Base-by-base conservation (phyloP, 208 protist species). In the Tritrichomonas musculus region DNA sequence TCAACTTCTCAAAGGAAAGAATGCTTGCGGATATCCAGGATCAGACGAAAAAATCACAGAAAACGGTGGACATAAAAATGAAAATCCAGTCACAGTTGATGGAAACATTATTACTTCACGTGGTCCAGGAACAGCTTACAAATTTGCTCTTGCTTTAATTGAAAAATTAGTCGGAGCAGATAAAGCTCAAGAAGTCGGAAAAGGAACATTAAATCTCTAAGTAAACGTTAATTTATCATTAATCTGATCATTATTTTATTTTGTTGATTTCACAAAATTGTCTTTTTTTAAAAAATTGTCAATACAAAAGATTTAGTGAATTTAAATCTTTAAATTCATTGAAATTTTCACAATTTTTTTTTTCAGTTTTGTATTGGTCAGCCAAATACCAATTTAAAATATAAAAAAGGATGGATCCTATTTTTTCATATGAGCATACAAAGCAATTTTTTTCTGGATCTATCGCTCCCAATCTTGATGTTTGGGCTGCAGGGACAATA, bases 81-180 rank as follows among this genome's bases (percentile, higher is more conserved):
- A 47, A 47, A 17, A 47, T n/a, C 73, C 41, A 53, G 73, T 82
- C 33, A n/a, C 11, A 25, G 2, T 13, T 47, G 73, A 82, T 82
- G 73, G 73, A 47, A 82, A 82, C 73, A 82, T 82, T 13, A 53
- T 82, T 5, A 82, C 73, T n/a, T 82, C 73, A 2, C 73, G 73
- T 27, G 73, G 73, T 0, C 41, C 73, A 53, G 33, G 73, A 47
- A 82, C 73, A 82, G 33, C 73, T 30, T 50, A 14, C 20, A 13
- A 39, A 14, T 82, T 82, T 41, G 73, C 39, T 53, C 27, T 82
- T 1, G 73, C 36, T 53, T 25, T 82, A 17, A 49, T 82, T n/a
- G 41, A n/a, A 14, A 47, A 41, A n/a, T 30, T 82, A 0, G 1
- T 82, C 27, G 33, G 39, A 9, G 33, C 49, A 13, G 73, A 47